Base-by-base conservation (phyloP, 2,329 filamentous ascomycete species). In the Talaromyces sp. region DNA sequence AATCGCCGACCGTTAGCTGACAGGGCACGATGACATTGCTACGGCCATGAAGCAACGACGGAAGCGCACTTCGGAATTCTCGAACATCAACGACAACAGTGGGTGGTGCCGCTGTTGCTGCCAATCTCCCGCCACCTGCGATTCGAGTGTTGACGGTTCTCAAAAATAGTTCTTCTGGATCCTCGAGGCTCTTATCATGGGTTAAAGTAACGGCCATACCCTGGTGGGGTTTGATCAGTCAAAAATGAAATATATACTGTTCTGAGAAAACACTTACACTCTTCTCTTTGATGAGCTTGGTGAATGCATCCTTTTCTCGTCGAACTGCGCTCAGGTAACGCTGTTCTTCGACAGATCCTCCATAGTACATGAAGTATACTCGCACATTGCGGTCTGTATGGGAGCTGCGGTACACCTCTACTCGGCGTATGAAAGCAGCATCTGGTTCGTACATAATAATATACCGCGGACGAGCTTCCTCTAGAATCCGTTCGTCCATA, bases 381-480 rank as follows among this genome's bases (percentile, higher is more conserved):
- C 92, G 86, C 50, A 98, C 91, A 69, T 91, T 92, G 40, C 92
- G 84, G 73, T 94, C 91, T 62, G 88, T 90, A 76, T 99, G 95
- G 9, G 93, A 97, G 58, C 92, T 96, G 44, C 95, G 88, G 76
- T 98, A 99, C 1, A 98, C 93, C 73, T 99, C 95, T 23, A 99
- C 89, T 42, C 94, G 85, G 14, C 95, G 87, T 70, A 98, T 96
- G 74, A 99, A 99, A 3, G 94, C 88, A 3, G 94, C 87, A 67
- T 98, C 92, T 0, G 95, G 94, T 73, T 98, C 95, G 75, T 97
- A 99, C 95, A 99, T 98, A 78, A 99, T 90, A 63, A 99, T 92
- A 75, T 97, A 97, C 63, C 91, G 88, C 36, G 95, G 95, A 70
- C 91, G 92, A 62, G 95, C 83, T 76, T 99, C 95, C 73, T 99